These are phyloP conservation scores for Vanrija sp. DNA, from an alignment of 1,284 basidiomycete genomes.

Conservation along the genomic window DNA sequence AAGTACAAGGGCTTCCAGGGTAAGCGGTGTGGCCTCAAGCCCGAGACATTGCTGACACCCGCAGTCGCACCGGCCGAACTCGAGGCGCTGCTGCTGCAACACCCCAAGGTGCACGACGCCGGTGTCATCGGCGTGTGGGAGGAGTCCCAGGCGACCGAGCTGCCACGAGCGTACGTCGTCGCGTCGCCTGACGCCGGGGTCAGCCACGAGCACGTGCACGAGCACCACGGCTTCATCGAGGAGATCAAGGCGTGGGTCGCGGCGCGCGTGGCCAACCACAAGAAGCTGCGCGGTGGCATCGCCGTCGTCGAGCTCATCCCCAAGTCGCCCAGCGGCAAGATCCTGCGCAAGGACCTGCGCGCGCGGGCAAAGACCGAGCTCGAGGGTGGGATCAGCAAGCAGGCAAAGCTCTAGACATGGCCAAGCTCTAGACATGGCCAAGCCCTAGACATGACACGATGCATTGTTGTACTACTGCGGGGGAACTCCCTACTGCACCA, in stretches of 20 bases:
- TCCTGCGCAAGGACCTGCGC: slow-evolving; percentile 41
- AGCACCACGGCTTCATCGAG: neutral
- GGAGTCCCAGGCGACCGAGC: slow-evolving; percentile 63
- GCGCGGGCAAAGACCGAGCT: slow-evolving; percentile 28
- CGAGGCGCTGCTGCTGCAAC: slow-evolving; percentile 66
- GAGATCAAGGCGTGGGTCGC: slow-evolving; percentile 56
- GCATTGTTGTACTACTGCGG: too few species aligned
- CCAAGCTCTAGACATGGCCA: too few species aligned
- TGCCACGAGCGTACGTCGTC: slow-evolving; percentile 39
- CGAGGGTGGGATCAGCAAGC: neutral
- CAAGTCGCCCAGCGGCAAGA: slow-evolving; percentile 48
- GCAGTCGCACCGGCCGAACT: slow-evolving; percentile 80
- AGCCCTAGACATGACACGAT: too few species aligned
- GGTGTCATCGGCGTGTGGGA: slow-evolving; percentile 68
- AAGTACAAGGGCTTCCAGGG: slow-evolving; percentile 60
- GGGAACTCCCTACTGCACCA: too few species aligned
- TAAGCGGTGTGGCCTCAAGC: slow-evolving; percentile 4
- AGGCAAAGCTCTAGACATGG: slow-evolving; percentile 14
- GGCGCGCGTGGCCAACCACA: slow-evolving; percentile 53
- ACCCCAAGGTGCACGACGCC: slow-evolving; percentile 65
- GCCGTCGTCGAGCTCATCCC: slow-evolving; percentile 51
- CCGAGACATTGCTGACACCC: slow-evolving; percentile 35
- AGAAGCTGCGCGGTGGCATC: slow-evolving; percentile 51
- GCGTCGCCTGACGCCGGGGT: neutral
- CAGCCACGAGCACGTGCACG: neutral